Evolutionary conservation across 2,329 filamentous ascomycete genomes (phyloP).

Genomic region (Xylariaceae sp.): DNA sequence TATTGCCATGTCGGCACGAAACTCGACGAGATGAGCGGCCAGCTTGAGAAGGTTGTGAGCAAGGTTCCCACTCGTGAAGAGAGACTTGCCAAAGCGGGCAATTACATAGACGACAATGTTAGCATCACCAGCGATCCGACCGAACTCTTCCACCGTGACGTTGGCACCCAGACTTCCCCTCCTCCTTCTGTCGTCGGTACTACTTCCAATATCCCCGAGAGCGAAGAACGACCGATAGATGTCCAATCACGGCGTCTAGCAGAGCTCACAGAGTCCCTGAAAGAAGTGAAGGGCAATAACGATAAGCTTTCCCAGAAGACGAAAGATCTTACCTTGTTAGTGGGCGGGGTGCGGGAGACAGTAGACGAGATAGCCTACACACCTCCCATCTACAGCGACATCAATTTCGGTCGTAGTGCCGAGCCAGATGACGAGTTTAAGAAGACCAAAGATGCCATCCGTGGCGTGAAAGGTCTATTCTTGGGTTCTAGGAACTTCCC

Average conservation of each 20-base stretch:
- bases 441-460: constrained; percentile 69
- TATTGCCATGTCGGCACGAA: constrained; percentile 45
- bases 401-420: constrained; percentile 35
- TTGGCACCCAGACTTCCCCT: constrained; percentile 71
- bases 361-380: constrained; percentile 57
- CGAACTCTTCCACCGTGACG: constrained; percentile 77
- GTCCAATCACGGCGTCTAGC: constrained; percentile 41
- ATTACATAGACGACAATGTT: constrained; percentile 32
- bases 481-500: constrained; percentile 73
- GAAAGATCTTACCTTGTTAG: constrained; percentile 47
- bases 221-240: constrained; percentile 30
- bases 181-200: constrained; percentile 36
- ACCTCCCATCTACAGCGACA: constrained; percentile 37
- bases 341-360: constrained; percentile 61
- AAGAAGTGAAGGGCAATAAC: constrained; percentile 41
- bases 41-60: constrained; percentile 57
- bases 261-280: constrained; percentile 40
- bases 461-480: constrained; percentile 74
- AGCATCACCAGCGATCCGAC: constrained; percentile 61
- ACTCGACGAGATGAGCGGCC: constrained; percentile 44
- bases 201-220: constrained; percentile 5
- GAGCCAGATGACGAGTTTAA: constrained; percentile 69
- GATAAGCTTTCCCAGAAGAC: constrained; percentile 44
- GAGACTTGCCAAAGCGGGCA: constrained; percentile 20
- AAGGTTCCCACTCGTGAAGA: constrained; percentile 48